Conservation (phyloP, 139 green algal genomes). For the Tetradesmus lagerheimii region DNA sequence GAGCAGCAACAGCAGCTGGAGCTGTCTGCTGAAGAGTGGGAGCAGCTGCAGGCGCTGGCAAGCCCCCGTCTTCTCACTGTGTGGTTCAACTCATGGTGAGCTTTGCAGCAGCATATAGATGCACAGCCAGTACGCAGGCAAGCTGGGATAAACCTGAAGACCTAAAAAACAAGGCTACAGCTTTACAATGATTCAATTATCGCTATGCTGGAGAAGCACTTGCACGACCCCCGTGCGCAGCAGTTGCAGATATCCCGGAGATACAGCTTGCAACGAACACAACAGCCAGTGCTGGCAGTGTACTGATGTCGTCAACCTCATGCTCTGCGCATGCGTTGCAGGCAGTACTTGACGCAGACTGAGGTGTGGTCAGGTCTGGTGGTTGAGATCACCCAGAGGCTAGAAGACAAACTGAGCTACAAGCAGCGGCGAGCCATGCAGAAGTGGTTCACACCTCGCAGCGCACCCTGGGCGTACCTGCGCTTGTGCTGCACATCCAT, state of each 20-base stretch:
- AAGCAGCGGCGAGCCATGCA: not conserved
- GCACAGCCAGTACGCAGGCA: no score
- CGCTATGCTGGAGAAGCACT: no score
- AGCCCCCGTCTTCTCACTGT: slow-evolving; percentile 23
- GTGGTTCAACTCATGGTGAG: slow-evolving; percentile 31
- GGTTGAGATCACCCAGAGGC: slow-evolving; percentile 20
- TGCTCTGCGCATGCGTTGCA: no score
- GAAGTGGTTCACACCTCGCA: not conserved
- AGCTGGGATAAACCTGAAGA: no score
- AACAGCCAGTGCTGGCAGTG: not conserved
- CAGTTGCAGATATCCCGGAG: no score
- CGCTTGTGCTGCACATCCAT: not conserved
- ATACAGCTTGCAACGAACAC: no score
- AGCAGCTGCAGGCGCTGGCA: not conserved
- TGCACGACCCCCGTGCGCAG: no score
- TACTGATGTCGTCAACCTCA: not conserved
- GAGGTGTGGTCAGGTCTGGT: slow-evolving; percentile 14
- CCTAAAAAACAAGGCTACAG: no score
- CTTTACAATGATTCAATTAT: no score
- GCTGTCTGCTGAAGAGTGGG: not conserved
- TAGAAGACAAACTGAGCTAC: slow-evolving; percentile 19
- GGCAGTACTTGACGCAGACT: slow-evolving; percentile 16
- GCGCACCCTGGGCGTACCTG: no score
- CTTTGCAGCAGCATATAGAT: not conserved
- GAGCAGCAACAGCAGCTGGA: not conserved